These are phyloP conservation scores for Cephalotrichum gorgonifer DNA, from an alignment of 2,329 filamentous ascomycete species.

Conservation along the genomic window DNA sequence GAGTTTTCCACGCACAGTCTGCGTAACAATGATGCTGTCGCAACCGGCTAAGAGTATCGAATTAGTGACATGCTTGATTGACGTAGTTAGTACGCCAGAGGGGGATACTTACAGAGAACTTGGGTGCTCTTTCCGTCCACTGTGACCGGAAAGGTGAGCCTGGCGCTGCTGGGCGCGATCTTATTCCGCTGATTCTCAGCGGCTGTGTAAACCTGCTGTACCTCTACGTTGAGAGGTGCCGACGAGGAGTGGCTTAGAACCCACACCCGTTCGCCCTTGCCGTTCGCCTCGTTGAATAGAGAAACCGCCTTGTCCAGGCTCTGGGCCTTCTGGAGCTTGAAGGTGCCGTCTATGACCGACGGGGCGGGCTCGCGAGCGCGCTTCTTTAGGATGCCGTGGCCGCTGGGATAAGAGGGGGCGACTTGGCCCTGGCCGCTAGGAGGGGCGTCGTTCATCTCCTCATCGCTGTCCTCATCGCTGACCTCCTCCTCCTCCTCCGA, in stretches of 20 bases:
- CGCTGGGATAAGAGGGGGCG: background rate
- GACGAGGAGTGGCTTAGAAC: conserved; percentile 2
- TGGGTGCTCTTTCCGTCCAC: conserved; percentile 1
- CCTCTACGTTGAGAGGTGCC: conserved; percentile 2
- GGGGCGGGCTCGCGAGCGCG: background rate
- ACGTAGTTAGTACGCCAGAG: background rate
- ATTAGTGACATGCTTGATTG: background rate
- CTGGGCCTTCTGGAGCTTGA: conserved; percentile 5
- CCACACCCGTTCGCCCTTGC: background rate
- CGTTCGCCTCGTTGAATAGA: background rate
- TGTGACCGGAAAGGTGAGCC: background rate
- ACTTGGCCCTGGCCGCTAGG: background rate
- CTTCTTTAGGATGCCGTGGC: background rate
- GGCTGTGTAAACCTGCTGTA: background rate
- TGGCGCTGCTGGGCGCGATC: background rate
- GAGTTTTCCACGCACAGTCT: background rate
- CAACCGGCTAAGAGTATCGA: conserved; percentile 1
- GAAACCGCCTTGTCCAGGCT: background rate
- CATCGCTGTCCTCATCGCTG: background rate
- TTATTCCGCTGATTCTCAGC: background rate
- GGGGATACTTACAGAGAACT: conserved; percentile 1
- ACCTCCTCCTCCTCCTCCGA: background rate
- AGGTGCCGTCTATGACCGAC: conserved; percentile 2
- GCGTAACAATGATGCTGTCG: conserved; percentile 1
- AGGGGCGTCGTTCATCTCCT: background rate